phyloP scores from a whole-genome alignment of 2,329 filamentous ascomycete species.

The Aspergillus proliferans region DNA sequence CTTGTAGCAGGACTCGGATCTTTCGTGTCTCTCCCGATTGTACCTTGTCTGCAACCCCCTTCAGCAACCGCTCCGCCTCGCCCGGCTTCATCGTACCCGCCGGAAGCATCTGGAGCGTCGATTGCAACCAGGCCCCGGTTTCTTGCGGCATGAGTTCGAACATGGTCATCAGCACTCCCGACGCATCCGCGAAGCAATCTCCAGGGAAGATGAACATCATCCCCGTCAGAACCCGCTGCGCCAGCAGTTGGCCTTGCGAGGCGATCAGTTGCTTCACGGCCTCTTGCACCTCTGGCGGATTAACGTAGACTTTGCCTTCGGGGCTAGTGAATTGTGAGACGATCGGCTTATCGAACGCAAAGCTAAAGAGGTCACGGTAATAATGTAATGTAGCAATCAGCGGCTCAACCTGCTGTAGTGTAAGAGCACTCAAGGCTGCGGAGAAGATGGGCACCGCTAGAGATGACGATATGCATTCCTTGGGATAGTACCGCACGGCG shows the following conservation, averaged over 20 bases:
- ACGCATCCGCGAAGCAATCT: slow-evolving; percentile 92
- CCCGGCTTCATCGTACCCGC: slow-evolving; percentile 69
- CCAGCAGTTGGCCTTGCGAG: slow-evolving; percentile 66
- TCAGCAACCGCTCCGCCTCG: slow-evolving; percentile 75
- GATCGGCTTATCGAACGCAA: slow-evolving; percentile 67
- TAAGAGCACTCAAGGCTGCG: slow-evolving; percentile 78
- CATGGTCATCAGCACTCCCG: slow-evolving; percentile 79
- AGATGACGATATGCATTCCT: slow-evolving; percentile 70
- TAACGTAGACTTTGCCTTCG: slow-evolving; percentile 53
- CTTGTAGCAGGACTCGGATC: slow-evolving; percentile 75
- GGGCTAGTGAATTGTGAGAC: slow-evolving; percentile 54
- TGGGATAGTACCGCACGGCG: slow-evolving; percentile 85
- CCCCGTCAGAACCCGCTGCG: slow-evolving; percentile 85
- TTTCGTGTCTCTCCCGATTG: slow-evolving; percentile 64
- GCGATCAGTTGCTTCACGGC: slow-evolving; percentile 67
- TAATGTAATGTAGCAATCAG: slow-evolving; percentile 89
- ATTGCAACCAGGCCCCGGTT: slow-evolving; percentile 74
- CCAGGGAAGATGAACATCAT: slow-evolving; percentile 99
- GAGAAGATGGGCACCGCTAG: slow-evolving; percentile 79
- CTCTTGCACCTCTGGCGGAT: slow-evolving; percentile 63
- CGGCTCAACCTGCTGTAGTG: slow-evolving; percentile 84
- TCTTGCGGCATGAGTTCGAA: slow-evolving; percentile 80
- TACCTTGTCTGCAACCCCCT: slow-evolving; percentile 73
- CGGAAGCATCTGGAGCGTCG: slow-evolving; percentile 77
- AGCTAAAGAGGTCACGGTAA: slow-evolving; percentile 81